Evolutionary conservation across 2,329 filamentous ascomycete species (phyloP).

Genomic region (Emergomyces pasteurianus): DNA sequence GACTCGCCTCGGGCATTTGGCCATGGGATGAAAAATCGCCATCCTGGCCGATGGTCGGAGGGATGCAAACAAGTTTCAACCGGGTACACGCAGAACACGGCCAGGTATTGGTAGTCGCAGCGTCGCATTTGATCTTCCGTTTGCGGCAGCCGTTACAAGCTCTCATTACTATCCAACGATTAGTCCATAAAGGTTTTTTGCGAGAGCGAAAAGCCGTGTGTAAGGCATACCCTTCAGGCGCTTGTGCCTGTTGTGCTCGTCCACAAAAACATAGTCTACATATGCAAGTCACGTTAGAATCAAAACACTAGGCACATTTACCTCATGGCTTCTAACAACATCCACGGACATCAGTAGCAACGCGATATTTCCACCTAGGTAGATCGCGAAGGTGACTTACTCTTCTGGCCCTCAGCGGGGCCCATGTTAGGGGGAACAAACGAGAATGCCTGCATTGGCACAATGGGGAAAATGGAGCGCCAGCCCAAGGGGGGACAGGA

Average conservation of each 20-base stretch:
- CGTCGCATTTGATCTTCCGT: slow-evolving; percentile 96
- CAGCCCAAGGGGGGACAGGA: background rate
- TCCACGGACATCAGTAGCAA: background rate
- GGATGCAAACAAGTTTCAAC: slow-evolving; percentile 84
- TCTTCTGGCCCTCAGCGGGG: slow-evolving; percentile 70
- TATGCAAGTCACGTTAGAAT: background rate
- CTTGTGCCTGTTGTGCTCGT: slow-evolving; percentile 97
- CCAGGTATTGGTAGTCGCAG: slow-evolving; percentile 94
- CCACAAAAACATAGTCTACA: slow-evolving; percentile 94
- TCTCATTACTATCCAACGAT: slow-evolving; percentile 63
- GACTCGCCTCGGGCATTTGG: slow-evolving; percentile 17
- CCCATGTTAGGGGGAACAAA: slow-evolving; percentile 56
- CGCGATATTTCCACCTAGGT: background rate
- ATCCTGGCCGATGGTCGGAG: slow-evolving; percentile 70
- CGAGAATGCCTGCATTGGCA: slow-evolving; percentile 56
- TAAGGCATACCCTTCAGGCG: slow-evolving; percentile 65
- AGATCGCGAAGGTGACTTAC: slow-evolving; percentile 39
- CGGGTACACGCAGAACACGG: slow-evolving; percentile 89
- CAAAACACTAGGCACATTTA: slow-evolving; percentile 7
- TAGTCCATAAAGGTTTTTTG: background rate
- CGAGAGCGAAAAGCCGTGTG: background rate
- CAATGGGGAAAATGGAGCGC: slow-evolving; percentile 14
- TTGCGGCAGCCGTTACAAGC: slow-evolving; percentile 90
- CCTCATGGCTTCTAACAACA: background rate
- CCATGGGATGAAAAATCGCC: slow-evolving; percentile 32